These are phyloP conservation scores for Phaffia rhodozyma DNA, from an alignment of 1,284 basidiomycete species.

Conservation along the genomic window DNA sequence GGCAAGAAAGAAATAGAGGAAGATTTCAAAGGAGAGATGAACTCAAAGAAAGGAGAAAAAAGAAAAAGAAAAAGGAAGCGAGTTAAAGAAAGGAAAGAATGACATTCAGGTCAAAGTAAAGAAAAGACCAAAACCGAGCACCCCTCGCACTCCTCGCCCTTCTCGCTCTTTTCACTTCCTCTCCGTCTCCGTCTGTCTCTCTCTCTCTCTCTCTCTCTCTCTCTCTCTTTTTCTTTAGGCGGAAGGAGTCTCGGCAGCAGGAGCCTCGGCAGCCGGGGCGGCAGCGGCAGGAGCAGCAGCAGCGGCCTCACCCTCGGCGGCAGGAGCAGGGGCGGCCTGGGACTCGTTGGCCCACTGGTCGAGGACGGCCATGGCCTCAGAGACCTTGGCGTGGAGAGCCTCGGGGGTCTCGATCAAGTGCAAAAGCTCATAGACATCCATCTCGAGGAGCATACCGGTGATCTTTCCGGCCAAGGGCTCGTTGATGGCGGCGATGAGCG, in stretches of 20 bases:
- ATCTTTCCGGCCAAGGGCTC: slow-evolving; percentile 87
- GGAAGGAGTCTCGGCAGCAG: no score
- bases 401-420: slow-evolving; percentile 69
- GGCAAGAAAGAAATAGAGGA: no score
- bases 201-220: slow-evolving; percentile 20
- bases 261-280: slow-evolving; percentile 18
- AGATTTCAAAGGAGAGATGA: no score
- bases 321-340: slow-evolving; percentile 19
- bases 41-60: no score
- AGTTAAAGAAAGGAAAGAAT: background rate
- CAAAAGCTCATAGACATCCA: slow-evolving; percentile 85
- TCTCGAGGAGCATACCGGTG: slow-evolving; percentile 93
- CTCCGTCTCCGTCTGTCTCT: slow-evolving; percentile 12
- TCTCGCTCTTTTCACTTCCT: background rate
- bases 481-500: slow-evolving; percentile 55
- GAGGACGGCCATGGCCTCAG: slow-evolving; percentile 57
- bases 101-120: background rate
- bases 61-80: background rate
- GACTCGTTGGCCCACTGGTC: slow-evolving; percentile 35
- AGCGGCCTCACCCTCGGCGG: slow-evolving; percentile 17
- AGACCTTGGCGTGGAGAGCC: slow-evolving; percentile 73
- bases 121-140: background rate
- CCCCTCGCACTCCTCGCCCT: background rate
- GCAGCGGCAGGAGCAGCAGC: no score
- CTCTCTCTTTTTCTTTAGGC: slow-evolving; percentile 24